Evolutionary conservation across 139 green algal species (phyloP).

Genomic region (Coelastrella sp.): DNA sequence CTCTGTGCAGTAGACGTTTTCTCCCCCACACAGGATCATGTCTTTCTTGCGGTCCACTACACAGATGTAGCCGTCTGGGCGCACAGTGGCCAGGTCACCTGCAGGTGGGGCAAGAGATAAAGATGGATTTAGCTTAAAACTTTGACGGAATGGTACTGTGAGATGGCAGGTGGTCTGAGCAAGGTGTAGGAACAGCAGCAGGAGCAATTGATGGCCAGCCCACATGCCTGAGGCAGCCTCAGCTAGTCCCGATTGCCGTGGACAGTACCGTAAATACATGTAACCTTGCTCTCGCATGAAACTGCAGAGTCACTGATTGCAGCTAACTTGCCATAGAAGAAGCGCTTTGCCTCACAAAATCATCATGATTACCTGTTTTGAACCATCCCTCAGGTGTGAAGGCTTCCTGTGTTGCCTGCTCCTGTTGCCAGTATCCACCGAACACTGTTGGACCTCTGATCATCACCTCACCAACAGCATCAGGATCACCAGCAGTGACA

Average conservation of each 20-base stretch:
- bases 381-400: slow-evolving; percentile 83
- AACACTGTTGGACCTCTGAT: slow-evolving; percentile 85
- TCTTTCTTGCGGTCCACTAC: slow-evolving; percentile 93
- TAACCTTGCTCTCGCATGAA: too few relatives aligned
- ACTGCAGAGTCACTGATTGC: too few relatives aligned
- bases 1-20: slow-evolving; percentile 92
- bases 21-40: slow-evolving; percentile 73
- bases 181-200: neutral
- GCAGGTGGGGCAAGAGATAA: slow-evolving; percentile 80
- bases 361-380: slow-evolving; percentile 65
- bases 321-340: too few relatives aligned
- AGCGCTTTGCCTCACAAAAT: too few relatives aligned
- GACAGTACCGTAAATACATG: too few relatives aligned
- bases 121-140: too few relatives aligned
- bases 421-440: slow-evolving; percentile 59
- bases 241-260: too few relatives aligned
- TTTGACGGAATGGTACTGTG: too few relatives aligned
- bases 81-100: slow-evolving; percentile 78
- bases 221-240: too few relatives aligned
- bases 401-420: slow-evolving; percentile 56
- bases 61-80: slow-evolving; percentile 73
- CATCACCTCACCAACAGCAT: slow-evolving; percentile 80
- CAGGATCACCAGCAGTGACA: slow-evolving; percentile 37
- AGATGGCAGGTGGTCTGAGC: neutral
- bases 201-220: too few relatives aligned